phyloP scores from a whole-genome alignment of 177 flowering plant species.

The Vitis hybrid region DNA sequence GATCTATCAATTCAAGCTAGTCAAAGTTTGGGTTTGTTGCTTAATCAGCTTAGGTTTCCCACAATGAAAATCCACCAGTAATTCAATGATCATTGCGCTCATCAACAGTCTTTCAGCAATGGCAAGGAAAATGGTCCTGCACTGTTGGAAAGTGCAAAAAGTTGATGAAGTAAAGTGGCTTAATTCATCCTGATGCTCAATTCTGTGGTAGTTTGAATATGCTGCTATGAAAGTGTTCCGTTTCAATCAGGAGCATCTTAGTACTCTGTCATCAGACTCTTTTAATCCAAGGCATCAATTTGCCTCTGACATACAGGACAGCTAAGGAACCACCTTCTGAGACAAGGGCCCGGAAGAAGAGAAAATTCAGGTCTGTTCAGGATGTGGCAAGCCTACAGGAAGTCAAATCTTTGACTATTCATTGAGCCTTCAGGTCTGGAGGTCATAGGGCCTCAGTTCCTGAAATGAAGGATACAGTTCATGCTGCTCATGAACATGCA shows the following conservation, averaged over 20 bases:
- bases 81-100: slow-evolving; percentile 60
- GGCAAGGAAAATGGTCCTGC: too few species aligned
- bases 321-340: too few species aligned
- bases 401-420: slow-evolving; percentile 49
- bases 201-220: too few species aligned
- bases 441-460: slow-evolving; percentile 46
- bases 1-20: slow-evolving; percentile 89
- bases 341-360: too few species aligned
- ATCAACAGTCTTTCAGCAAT: slow-evolving; percentile 41
- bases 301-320: too few species aligned
- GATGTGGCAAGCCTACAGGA: slow-evolving; percentile 65
- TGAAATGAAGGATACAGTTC: slow-evolving; percentile 57
- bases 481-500: slow-evolving; percentile 46
- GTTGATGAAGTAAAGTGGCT: too few species aligned
- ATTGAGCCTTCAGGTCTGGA: slow-evolving; percentile 74
- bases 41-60: slow-evolving; percentile 84
- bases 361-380: neutral
- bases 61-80: slow-evolving; percentile 64
- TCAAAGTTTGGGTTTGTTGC: slow-evolving; percentile 65
- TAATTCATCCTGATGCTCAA: too few species aligned
- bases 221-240: too few species aligned
- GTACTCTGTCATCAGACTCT: too few species aligned
- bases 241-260: too few species aligned
- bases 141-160: too few species aligned
- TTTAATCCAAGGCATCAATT: too few species aligned